Percentiles rank a stretch among this genome's conserved stretches.
Evolutionary conservation across 768 basidiomycete genomes (phyloP).

Genomic region (Artomyces pyxidatus): DNA sequence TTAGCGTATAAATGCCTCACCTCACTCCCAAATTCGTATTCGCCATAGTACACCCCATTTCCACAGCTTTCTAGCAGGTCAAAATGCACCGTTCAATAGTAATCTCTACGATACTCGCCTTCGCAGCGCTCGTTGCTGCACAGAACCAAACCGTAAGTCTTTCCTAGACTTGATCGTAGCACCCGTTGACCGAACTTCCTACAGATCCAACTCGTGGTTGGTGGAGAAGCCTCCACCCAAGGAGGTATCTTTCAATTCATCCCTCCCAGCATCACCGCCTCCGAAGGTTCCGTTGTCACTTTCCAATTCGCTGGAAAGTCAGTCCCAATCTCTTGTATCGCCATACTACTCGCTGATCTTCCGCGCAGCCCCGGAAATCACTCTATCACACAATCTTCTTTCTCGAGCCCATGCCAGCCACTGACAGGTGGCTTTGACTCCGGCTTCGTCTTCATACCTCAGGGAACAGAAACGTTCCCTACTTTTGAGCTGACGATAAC

Average conservation of each 20-base stretch:
- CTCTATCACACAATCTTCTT: conserved; percentile 43
- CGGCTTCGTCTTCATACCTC: conserved; percentile 38
- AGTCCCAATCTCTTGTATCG: conserved; percentile 9
- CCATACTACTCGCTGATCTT: not conserved
- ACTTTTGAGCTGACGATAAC: conserved; percentile 46
- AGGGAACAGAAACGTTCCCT: conserved; percentile 22
- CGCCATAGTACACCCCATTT: not conserved
- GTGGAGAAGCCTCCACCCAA: not conserved
- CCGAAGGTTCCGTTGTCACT: conserved; percentile 37
- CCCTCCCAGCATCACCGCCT: conserved; percentile 33
- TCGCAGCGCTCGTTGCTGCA: conserved; percentile 1
- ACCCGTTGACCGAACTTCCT: not conserved
- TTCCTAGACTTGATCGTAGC: not conserved
- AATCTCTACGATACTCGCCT: not conserved
- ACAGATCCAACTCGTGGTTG: not conserved
- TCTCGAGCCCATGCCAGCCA: conserved; percentile 37
- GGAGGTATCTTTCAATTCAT: conserved; percentile 35
- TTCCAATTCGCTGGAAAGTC: conserved; percentile 43
- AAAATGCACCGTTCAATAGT: not conserved
- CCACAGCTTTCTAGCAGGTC: not conserved
- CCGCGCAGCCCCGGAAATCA: conserved; percentile 40
- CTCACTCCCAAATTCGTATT: not conserved
- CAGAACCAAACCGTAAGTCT: conserved; percentile 1
- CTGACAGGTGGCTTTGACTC: conserved; percentile 45
- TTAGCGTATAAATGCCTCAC: no score